Evolutionary conservation across 2,329 filamentous ascomycete species (phyloP).

Genomic region (Xylariales sp.): DNA sequence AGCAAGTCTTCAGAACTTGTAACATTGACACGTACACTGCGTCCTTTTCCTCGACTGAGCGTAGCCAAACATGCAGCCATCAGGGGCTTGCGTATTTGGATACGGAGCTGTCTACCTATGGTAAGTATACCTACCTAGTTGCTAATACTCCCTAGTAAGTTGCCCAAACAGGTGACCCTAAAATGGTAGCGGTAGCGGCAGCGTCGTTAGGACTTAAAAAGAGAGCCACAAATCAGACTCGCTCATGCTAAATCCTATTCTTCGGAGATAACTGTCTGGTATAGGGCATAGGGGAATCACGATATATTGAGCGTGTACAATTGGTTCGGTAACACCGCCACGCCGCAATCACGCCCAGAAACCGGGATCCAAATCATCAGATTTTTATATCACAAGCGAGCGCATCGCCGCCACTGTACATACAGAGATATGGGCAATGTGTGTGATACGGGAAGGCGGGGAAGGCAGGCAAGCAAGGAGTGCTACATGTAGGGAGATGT

Average conservation of each 20-base stretch:
- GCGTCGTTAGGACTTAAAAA: conserved; percentile 15
- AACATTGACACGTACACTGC: conserved; percentile 9
- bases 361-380: conserved; percentile 19
- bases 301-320: conserved; percentile 9
- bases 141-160: neutral
- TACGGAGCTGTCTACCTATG: neutral
- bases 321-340: conserved; percentile 34
- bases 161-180: neutral
- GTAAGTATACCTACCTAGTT: neutral
- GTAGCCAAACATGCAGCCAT: conserved; percentile 15
- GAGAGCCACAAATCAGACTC: neutral
- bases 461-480: conserved; percentile 1
- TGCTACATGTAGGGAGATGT: neutral
- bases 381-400: conserved; percentile 2
- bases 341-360: conserved; percentile 15
- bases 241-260: conserved; percentile 13
- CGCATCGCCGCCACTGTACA: conserved; percentile 15
- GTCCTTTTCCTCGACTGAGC: neutral
- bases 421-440: too few relatives aligned
- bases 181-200: conserved; percentile 12
- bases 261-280: neutral
- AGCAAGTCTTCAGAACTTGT: neutral
- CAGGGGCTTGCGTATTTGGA: conserved; percentile 5
- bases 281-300: neutral
- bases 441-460: neutral